These are phyloP conservation scores for Cerrena zonata DNA, from an alignment of 1,284 basidiomycete genomes.

Conservation along the genomic window DNA sequence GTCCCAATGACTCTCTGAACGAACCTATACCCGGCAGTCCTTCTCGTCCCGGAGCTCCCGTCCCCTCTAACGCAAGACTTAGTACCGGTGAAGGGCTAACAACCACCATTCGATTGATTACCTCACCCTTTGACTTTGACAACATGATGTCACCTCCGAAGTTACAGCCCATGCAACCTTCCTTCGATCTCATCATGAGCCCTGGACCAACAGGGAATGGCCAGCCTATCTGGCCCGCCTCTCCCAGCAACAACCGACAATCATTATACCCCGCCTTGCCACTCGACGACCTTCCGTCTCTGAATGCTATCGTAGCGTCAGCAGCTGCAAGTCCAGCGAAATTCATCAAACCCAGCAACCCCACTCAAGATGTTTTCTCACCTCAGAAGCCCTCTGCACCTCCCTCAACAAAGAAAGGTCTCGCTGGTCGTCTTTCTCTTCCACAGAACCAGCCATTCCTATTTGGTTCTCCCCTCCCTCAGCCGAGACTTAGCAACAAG, in stretches of 20 bases:
- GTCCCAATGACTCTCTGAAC: conserved; percentile 18
- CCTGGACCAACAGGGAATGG: conserved; percentile 40
- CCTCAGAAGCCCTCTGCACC: conserved; percentile 22
- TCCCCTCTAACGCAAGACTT: conserved; percentile 50
- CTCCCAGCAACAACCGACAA: conserved; percentile 24
- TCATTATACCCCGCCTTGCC: conserved; percentile 13
- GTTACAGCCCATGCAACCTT: conserved; percentile 55
- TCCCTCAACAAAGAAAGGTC: conserved; percentile 1
- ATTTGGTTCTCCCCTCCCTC: conserved; percentile 66
- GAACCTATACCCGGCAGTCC: conserved; percentile 53
- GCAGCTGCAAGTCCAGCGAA: conserved; percentile 19
- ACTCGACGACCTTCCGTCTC: not conserved
- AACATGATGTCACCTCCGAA: conserved; percentile 42
- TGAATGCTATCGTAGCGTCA: not conserved
- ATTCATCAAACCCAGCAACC: conserved; percentile 31
- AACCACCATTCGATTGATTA: conserved; percentile 57
- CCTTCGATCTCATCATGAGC: conserved; percentile 55
- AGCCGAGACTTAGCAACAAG: conserved; percentile 50
- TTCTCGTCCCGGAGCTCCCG: conserved; percentile 50
- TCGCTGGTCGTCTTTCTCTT: conserved; percentile 13
- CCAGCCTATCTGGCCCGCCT: conserved; percentile 36
- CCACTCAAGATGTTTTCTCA: conserved; percentile 34
- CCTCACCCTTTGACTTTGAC: conserved; percentile 24
- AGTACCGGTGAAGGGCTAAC: conserved; percentile 42
- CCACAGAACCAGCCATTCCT: conserved; percentile 48